Percentiles rank a stretch among this genome's conserved stretches.
These are phyloP conservation scores for Suillus bovinus DNA, from an alignment of 768 basidiomycete genomes.

Conservation along the genomic window DNA sequence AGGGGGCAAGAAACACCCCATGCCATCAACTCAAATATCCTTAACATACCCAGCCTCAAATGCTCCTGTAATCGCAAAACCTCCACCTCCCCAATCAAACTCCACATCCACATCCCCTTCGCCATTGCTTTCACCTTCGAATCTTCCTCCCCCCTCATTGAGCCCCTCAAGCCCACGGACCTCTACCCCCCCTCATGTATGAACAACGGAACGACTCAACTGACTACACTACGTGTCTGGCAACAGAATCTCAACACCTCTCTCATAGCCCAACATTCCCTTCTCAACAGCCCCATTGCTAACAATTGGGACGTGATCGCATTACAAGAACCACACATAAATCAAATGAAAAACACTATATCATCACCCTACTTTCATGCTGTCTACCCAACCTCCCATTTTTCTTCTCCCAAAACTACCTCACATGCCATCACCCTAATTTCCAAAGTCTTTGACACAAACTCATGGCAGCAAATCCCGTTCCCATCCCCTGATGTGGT, in stretches of 20 bases:
- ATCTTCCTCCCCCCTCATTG: no score
- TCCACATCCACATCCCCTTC: no score
- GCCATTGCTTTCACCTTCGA: no score
- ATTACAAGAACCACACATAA: slow-evolving; percentile 24
- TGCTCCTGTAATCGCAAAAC: no score
- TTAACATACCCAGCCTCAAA: no score
- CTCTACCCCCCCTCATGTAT: neutral
- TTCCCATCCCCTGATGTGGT: slow-evolving; percentile 5
- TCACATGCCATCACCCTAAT: slow-evolving; percentile 15
- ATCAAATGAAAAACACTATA: neutral
- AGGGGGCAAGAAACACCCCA: neutral
- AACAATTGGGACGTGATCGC: slow-evolving; percentile 30
- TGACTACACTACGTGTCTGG: neutral
- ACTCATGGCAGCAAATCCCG: slow-evolving; percentile 12
- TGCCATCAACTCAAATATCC: neutral
- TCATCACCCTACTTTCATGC: neutral
- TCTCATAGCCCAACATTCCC: neutral
- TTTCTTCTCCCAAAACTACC: neutral
- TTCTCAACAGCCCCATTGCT: neutral
- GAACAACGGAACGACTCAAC: neutral
- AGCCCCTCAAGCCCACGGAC: neutral
- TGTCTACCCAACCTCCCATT: neutral
- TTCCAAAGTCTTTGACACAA: neutral
- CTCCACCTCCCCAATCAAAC: no score
- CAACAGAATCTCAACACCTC: neutral